Evolutionary conservation across 257 asterid species (phyloP), one percentile per base, ranked within the genome.

Genomic region (Parsonsia alboflavescens): DNA sequence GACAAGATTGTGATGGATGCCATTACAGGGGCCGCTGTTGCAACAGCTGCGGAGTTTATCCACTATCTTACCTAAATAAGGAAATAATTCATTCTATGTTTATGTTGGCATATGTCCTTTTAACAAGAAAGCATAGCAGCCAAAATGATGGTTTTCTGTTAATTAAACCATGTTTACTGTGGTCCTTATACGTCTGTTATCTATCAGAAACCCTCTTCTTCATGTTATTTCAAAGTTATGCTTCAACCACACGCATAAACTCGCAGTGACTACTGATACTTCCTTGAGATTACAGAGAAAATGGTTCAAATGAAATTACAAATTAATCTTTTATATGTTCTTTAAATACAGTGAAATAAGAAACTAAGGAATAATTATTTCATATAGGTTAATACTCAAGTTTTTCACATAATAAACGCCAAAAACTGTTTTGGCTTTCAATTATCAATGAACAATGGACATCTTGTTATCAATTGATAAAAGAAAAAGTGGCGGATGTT

Each of bases 31-130:
- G 90, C 93, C 73, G 98, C 97, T 0, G 72, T 89, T 72, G 97
- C 98, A 39, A 89, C 97, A 76, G 97, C 98, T 75, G 86, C 91
- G 3, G 96, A 83, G 81, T 83, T 90, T 82, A 80, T 90, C 82
- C 84, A 75, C 41, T 74, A 82, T 74, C 83, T 88, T 53, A 86
- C 86, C 26, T 91, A 83, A 86, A 68, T 45, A 15, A 73, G 36
- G 22, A 58, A 39, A 70, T 33, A 33, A 33, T 3, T 3, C 39
- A n/a, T 33, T 33, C 39, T 33, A 33, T 33, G 39, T 33, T 33
- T 33, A 33, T 33, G 39, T n/a, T n/a, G n/a, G n/a, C n/a, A n/a
- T n/a, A n/a, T n/a, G n/a, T n/a, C n/a, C n/a, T n/a, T n/a, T n/a
- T n/a, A n/a, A n/a, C n/a, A 33, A 21, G 33, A 48, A 77, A 78